phyloP scores from a whole-genome alignment of 1,284 basidiomycete species.

The Veloporphyrellus conicus region DNA sequence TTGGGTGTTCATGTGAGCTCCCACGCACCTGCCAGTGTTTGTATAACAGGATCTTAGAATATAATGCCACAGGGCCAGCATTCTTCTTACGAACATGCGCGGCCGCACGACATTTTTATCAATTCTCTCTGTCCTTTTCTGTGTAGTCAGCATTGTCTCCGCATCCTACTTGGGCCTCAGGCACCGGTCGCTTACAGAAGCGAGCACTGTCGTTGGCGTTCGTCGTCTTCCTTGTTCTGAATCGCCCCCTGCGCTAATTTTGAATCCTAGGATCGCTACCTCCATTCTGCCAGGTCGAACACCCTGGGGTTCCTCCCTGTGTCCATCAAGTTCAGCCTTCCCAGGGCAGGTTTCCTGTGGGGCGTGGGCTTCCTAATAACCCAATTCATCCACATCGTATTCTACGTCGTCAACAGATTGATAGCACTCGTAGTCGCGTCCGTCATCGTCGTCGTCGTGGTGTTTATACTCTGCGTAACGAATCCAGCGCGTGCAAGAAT shows the following conservation, averaged over 20 bases:
- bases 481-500: slow-evolving; percentile 18
- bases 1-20: not conserved
- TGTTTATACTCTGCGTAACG: slow-evolving; percentile 15
- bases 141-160: slow-evolving; percentile 25
- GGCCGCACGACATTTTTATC: slow-evolving; percentile 23
- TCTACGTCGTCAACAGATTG: slow-evolving; percentile 10
- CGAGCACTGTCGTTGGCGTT: slow-evolving; percentile 24
- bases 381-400: slow-evolving; percentile 24
- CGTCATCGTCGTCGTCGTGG: slow-evolving; percentile 13
- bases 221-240: slow-evolving; percentile 4
- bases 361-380: slow-evolving; percentile 19
- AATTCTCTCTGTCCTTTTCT: slow-evolving; percentile 24
- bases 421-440: slow-evolving; percentile 12
- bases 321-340: slow-evolving; percentile 29
- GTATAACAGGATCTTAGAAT: not conserved
- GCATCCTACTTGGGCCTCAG: slow-evolving; percentile 29
- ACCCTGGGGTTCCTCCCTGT: slow-evolving; percentile 22
- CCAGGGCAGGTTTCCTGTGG: slow-evolving; percentile 30
- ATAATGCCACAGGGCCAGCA: slow-evolving; percentile 15
- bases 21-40: too few species aligned
- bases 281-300: slow-evolving; percentile 20
- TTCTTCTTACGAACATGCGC: slow-evolving; percentile 25
- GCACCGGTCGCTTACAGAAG: slow-evolving; percentile 22
- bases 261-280: slow-evolving; percentile 24
- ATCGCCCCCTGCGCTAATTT: slow-evolving; percentile 1